A percentile compares a stretch with the other conserved stretches of the same genome.
Conservation (phyloP, 257 asterid species). For the Penstemon eatonii region DNA sequence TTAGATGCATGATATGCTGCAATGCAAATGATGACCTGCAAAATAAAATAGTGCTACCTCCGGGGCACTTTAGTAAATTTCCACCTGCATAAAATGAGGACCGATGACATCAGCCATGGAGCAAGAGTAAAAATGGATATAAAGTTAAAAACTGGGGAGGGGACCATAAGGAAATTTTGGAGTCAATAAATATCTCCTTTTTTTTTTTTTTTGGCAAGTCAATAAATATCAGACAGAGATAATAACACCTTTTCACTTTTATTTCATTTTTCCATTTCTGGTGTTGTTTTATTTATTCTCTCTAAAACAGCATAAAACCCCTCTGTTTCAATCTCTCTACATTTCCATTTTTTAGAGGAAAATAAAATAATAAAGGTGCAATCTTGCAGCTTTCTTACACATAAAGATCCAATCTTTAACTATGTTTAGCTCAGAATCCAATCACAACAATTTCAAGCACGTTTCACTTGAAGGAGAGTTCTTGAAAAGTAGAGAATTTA, state of each 20-base stretch:
- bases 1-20: no score
- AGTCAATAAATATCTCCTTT: no score
- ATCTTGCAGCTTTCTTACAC: not conserved
- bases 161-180: no score
- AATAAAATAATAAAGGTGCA: not conserved
- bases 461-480: constrained; percentile 43
- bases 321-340: not conserved
- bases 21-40: no score
- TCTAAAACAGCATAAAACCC: not conserved
- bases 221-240: constrained; percentile 21
- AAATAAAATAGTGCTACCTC: no score
- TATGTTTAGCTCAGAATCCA: constrained; percentile 42
- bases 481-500: constrained; percentile 33
- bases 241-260: not conserved
- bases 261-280: constrained; percentile 12
- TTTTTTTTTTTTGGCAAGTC: not conserved
- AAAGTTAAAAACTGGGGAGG: no score
- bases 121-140: no score
- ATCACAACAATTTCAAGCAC: constrained; percentile 35
- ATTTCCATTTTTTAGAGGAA: constrained; percentile 3
- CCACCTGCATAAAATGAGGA: no score
- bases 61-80: no score
- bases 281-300: not conserved
- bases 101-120: no score
- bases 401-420: constrained; percentile 14